Base-by-base conservation (phyloP, 495 filamentous ascomycete genomes). In the Rostrohypoxylon terebratum region DNA sequence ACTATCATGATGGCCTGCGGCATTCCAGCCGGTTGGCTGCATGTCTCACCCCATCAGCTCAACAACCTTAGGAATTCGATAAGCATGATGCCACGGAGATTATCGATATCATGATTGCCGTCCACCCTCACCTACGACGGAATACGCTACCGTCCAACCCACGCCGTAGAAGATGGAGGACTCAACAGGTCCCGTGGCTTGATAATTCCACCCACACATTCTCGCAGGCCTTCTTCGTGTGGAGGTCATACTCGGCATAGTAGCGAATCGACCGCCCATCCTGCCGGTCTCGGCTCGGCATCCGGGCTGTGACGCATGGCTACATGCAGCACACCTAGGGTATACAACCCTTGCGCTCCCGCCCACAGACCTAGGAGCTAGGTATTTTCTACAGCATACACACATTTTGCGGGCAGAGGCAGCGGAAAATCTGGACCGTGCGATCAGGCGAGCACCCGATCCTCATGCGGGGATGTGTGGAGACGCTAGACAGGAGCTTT, bases 261-360 rank as follows among this genome's bases (percentile, higher is more conserved):
- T 57, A 69, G 16, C 61, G 61, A 66, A 68, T 74, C 54, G 48
- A 66, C 50, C 51, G 59, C 45, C 38, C 25, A 18, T 34, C 40
- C 13, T 40, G 6, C 50, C 71, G 62, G 71, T 59, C 71, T 66
- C 66, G 71, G 66, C 51, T 74, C 62, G 71, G 71, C 44, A 48
- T 50, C 66, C 71, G 71, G 71, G 58, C 66, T 69, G 66, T 70
- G 71, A 74, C 66, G 57, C 71, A 74, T 69, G 53, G 61, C 66
- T 66, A 58, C 9, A 42, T 69, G 71, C 71, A 74, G 21, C 71
- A 69, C 66, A 69, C 66, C 71, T 74, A 66, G 60, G 65, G 47
- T 50, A 68, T 72, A 59, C 63, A 55, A 64, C 38, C 66, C 66
- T 59, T 65, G 54, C 48, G 11, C 28, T 48, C 25, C 64, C 64